Evolutionary conservation across 73 alveolate genomes (phyloP).

Genomic region (Tetrahymena thermophila): DNA sequence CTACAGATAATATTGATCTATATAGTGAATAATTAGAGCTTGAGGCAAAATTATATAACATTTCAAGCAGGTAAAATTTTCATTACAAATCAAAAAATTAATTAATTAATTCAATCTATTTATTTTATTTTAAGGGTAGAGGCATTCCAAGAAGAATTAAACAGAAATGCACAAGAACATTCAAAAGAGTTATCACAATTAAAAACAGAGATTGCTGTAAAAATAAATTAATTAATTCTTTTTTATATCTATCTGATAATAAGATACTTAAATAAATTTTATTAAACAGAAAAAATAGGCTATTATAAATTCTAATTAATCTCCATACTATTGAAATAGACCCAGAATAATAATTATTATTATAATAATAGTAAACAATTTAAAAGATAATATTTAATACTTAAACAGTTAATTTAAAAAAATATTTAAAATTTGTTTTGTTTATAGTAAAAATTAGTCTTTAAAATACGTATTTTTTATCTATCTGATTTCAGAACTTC

Average conservation of each 20-base stretch:
- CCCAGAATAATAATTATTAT: too few species aligned
- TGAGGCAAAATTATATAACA: neutral
- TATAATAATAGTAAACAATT: too few species aligned
- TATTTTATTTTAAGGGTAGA: neutral
- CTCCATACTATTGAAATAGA: neutral
- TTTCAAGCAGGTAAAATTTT: neutral
- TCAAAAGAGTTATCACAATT: neutral
- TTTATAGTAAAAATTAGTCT: too few species aligned
- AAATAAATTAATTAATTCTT: neutral
- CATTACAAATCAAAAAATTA: neutral
- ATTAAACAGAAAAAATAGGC: neutral
- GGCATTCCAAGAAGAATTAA: neutral
- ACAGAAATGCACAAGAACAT: neutral
- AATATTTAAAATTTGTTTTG: too few species aligned
- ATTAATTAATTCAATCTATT: neutral
- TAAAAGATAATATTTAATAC: too few species aligned
- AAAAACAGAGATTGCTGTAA: neutral
- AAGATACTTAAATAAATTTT: neutral
- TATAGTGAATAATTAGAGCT: neutral
- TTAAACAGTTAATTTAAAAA: too few species aligned
- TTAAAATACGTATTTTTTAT: too few species aligned
- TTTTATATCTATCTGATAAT: neutral
- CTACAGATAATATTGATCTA: neutral
- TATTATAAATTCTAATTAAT: neutral
- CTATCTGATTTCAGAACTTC: too few species aligned